A percentile compares a stretch with the other conserved stretches of the same genome.
Evolutionary conservation across 331 rosid species (phyloP).

Genomic region (Quercus lobata): DNA sequence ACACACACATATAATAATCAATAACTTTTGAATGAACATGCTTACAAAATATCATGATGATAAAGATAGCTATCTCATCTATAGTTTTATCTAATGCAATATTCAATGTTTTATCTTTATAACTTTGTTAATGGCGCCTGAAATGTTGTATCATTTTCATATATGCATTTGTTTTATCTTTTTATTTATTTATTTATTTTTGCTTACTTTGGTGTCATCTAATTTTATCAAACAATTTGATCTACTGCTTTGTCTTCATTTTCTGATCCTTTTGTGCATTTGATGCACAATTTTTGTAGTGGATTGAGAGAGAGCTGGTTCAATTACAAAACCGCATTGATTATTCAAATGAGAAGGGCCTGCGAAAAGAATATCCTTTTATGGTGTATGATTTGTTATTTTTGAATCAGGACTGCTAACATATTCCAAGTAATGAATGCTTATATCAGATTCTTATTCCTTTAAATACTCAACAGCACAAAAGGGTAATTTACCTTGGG

Average conservation of each 20-base stretch:
- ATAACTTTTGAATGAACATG: neutral
- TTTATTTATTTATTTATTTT: neutral
- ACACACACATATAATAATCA: neutral
- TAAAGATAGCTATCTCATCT: neutral
- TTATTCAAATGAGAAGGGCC: conserved; percentile 83
- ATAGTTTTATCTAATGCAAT: neutral
- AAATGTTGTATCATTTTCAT: neutral
- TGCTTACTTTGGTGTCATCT: neutral
- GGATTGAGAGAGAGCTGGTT: conserved; percentile 63
- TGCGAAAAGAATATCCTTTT: conserved; percentile 90
- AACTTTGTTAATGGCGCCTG: neutral
- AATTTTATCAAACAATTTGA: neutral
- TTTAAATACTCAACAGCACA: neutral
- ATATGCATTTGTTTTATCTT: neutral
- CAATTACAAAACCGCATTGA: conserved; percentile 64
- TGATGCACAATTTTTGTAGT: conserved; percentile 27
- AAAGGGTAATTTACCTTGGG: too few relatives aligned
- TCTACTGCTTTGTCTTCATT: neutral
- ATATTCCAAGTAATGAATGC: neutral
- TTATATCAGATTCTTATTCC: neutral
- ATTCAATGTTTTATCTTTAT: neutral
- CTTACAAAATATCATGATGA: neutral
- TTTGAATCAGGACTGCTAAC: neutral
- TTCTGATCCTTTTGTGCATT: neutral
- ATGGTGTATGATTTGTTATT: neutral